Base-by-base conservation (phyloP, 768 basidiomycete species). In the Pulveroboletus sp. region DNA sequence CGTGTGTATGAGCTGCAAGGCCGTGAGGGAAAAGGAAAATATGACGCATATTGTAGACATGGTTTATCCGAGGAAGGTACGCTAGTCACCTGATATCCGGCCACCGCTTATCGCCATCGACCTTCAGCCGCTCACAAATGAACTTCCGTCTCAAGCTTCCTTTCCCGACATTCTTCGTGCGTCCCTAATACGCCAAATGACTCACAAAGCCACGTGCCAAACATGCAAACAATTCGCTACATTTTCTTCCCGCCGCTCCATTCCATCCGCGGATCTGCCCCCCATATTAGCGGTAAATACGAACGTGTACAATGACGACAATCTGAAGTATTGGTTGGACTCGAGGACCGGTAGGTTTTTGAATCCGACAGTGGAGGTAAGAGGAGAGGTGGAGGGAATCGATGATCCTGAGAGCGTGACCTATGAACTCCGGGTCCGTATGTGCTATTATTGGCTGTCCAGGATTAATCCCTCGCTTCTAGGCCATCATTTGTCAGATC, bases 261-360 rank as follows among this genome's bases (percentile, higher is more conserved):
- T 86, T 30, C 69, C 82, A 16, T 76, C 80, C 11, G 64, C 68
- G 40, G 79, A 84, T 47, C 71, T 97, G 1, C 96, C 96, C 0
- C 85, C 92, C 0, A 75, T 97, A 17, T 71, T 99, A 11, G 85
- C 89, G 0, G 68, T 99, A 55, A 98, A 98, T 67, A 85, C 93
- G 1, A 82, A 81, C 27, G 85, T 90, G 1, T 80, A 84, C 50
- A 85, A 82, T 19, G 81, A 89, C 1, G 93, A 95, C 16, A 80
- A 77, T 31, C 61, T 85, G 27, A 78, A 76, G 41, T 73, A 80
- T 55, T 97, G 95, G 95, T 69, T 83, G 41, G 91, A 95, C 64
- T 49, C 53, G 22, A 56, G 56, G 23, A 19, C 55, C 13, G 61
- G 57, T 24, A 57, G 49, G 30, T 93, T 92, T 65, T 56, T 95